Evolutionary conservation across 139 green algal genomes (phyloP).

Genomic region (Eudorina sp.): DNA sequence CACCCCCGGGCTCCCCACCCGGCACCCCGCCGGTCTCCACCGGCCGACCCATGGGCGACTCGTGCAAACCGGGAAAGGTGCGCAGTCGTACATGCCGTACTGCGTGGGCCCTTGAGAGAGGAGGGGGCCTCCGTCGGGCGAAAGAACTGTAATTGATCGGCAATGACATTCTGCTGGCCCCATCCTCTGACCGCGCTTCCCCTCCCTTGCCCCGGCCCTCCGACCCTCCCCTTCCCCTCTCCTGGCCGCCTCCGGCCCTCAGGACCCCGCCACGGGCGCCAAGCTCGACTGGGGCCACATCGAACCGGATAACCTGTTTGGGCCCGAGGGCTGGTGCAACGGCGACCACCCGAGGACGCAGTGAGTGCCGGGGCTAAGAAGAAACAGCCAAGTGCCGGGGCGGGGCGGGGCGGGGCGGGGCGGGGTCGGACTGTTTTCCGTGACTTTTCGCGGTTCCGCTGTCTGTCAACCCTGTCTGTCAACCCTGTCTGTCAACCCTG

Average conservation of each 20-base stretch:
- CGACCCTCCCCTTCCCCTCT: neutral
- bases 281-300: slow-evolving; percentile 49
- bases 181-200: too few species aligned
- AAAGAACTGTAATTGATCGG: too few species aligned
- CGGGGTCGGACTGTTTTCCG: too few species aligned
- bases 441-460: too few species aligned
- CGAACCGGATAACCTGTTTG: slow-evolving; percentile 58
- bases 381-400: neutral
- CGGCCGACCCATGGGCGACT: slow-evolving; percentile 49
- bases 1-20: slow-evolving; percentile 5
- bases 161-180: too few species aligned
- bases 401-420: neutral
- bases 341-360: slow-evolving; percentile 25
- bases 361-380: neutral
- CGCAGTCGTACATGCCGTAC: too few species aligned
- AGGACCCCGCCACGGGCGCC: slow-evolving; percentile 32
- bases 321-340: slow-evolving; percentile 68
- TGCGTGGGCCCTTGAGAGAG: too few species aligned
- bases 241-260: too few species aligned
- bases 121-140: too few species aligned
- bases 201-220: too few species aligned
- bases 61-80: slow-evolving; percentile 25
- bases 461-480: too few species aligned
- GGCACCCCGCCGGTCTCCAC: neutral
- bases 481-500: too few species aligned